Base-by-base conservation (phyloP, 345 rosid species). In the Hibiscus mutabilis region DNA sequence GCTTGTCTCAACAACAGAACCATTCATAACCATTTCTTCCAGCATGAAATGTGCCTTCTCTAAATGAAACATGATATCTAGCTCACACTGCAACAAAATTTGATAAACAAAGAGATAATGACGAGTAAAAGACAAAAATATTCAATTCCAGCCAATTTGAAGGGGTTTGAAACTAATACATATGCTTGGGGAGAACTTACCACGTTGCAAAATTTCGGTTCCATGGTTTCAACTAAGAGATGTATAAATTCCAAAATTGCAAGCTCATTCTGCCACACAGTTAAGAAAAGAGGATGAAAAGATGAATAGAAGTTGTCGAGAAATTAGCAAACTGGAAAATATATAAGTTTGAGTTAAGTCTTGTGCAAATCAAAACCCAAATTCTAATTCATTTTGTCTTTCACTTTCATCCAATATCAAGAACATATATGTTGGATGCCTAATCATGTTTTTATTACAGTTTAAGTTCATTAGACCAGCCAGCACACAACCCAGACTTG, bases 41-140 rank as follows among this genome's bases (percentile, higher is more conserved):
- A 91, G 77, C 98, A 91, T 96, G 85, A 96, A 96, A 83, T 92
- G 99, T 24, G 99, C 98, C 79, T 92, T 96, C 86, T 96, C 98
- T 78, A 90, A 75, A 84, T 95, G 99, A 76, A 95, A 91, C 99
- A 95, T 92, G 79, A 95, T 95, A 78, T 95, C 99, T 12, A 95
- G 89, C 83, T 91, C 98, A 75, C 98, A 92, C 96, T 95, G 85
- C 74, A 63, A 24, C 47, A 70, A 55, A 60, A 1, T 9, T 1
- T 11, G 12, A 22, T 3, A 46, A 75, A 65, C 11, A 55, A 24
- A 49, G 5, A 19, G 37, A 52, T 27, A 49, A 29, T 33, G 70
- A 57, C 24, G 5, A 63, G n/a, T 6, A 68, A 35, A 31, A 44
- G 19, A 15, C 12, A 33, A 18, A 46, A 55, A 16, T 5, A 29